These are phyloP conservation scores for Lachnellula suecica DNA, from an alignment of 2,329 filamentous ascomycete species.

Conservation along the genomic window DNA sequence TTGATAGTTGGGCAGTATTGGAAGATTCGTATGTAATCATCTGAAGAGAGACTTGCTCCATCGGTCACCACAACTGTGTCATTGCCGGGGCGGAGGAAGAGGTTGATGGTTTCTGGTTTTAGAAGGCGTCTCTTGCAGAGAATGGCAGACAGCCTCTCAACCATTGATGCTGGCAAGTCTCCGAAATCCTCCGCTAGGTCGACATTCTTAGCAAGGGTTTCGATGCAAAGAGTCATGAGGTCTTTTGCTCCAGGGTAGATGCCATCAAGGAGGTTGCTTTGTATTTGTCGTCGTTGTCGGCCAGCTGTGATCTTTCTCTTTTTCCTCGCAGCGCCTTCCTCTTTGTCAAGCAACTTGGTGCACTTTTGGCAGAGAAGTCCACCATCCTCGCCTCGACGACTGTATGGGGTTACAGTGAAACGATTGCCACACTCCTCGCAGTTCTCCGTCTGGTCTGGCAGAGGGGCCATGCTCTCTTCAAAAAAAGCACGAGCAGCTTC, in stretches of 20 bases:
- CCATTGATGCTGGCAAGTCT: conserved; percentile 51
- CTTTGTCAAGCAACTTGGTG: conserved; percentile 70
- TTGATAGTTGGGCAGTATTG: conserved; percentile 69
- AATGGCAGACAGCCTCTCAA: conserved; percentile 59
- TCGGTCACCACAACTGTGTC: conserved; percentile 58
- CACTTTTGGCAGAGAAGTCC: conserved; percentile 84
- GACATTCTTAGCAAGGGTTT: conserved; percentile 62
- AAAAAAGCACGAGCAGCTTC: conserved; percentile 51
- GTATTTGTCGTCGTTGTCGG: conserved; percentile 66
- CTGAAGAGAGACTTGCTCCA: conserved; percentile 62
- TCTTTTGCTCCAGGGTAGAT: conserved; percentile 65
- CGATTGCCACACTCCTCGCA: conserved; percentile 83
- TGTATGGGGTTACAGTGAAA: conserved; percentile 92
- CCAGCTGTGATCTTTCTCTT: conserved; percentile 55
- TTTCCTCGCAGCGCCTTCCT: conserved; percentile 58
- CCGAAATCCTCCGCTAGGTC: conserved; percentile 62
- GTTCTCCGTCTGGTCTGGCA: conserved; percentile 78
- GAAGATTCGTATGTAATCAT: conserved; percentile 81
- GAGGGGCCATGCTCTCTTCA: conserved; percentile 40
- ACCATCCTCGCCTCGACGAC: conserved; percentile 76
- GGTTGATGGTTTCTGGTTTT: conserved; percentile 50
- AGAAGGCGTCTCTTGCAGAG: conserved; percentile 61
- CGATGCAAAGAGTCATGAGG: conserved; percentile 62
- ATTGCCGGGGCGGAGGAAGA: conserved; percentile 54
- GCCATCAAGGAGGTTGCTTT: conserved; percentile 85